Conservation (phyloP, 805 yeast species). For the Saturnispora diversa region DNA sequence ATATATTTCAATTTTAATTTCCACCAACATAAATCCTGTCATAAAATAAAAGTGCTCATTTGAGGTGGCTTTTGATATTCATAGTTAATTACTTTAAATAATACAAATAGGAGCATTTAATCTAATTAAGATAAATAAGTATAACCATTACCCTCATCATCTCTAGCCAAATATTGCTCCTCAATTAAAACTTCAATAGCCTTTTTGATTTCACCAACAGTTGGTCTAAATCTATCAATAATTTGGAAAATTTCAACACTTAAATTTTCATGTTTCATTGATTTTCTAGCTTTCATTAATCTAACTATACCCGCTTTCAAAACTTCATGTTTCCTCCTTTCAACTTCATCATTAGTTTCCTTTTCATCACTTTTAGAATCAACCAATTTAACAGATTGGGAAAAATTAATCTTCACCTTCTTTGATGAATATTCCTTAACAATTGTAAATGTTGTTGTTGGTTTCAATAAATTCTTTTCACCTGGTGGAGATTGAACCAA, state of each 20-base stretch:
- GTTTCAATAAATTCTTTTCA: slow-evolving; percentile 41
- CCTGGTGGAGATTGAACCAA: slow-evolving; percentile 60
- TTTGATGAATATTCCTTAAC: slow-evolving; percentile 80
- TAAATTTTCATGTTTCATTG: slow-evolving; percentile 66
- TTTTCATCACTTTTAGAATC: slow-evolving; percentile 66
- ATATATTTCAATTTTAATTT: no score
- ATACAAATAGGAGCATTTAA: no score
- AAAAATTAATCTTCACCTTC: slow-evolving; percentile 73
- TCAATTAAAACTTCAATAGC: slow-evolving; percentile 82
- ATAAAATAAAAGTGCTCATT: no score
- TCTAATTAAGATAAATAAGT: slow-evolving; percentile 62
- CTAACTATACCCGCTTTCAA: slow-evolving; percentile 92
- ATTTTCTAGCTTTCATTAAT: slow-evolving; percentile 90
- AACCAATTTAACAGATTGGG: slow-evolving; percentile 31
- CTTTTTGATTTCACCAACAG: slow-evolving; percentile 76
- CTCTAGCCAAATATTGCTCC: slow-evolving; percentile 73
- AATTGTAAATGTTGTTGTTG: slow-evolving; percentile 56
- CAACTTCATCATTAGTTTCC: slow-evolving; percentile 70
- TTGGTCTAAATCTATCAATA: slow-evolving; percentile 77
- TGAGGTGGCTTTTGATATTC: no score
- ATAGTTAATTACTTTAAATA: no score
- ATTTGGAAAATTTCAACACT: slow-evolving; percentile 85
- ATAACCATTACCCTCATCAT: slow-evolving; percentile 59
- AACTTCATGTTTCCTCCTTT: slow-evolving; percentile 53
- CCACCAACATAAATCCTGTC: no score